Evolutionary conservation across 1,284 basidiomycete genomes (phyloP), one percentile per base, ranked within the genome.

Genomic region (Trichosporon sp.): DNA sequence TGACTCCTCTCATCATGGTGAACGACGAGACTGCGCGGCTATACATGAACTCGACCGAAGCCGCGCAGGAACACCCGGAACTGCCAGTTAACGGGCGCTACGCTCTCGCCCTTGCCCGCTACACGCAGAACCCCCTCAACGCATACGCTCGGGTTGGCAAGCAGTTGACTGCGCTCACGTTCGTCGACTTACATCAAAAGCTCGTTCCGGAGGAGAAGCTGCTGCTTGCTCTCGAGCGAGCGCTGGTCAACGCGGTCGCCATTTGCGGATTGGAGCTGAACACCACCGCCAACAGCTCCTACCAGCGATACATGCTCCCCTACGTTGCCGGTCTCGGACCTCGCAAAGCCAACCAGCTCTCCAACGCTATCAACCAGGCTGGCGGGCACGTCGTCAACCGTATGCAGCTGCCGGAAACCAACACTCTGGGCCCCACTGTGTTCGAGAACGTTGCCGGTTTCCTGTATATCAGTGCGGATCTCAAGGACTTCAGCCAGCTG

Each of bases 211-310:
- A 86, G 72, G 96, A 97, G 76, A 95, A 95, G 78, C 85, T 99
- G 25, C 83, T 93, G 66, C 83, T 86, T 15, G 89, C 91, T 9
- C 87, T 98, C 34, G 97, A 99, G 82, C 89, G 93, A 44, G 90
- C 89, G 53, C 84, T 99, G 51, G 92, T 97, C 66, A 94, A 98
- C 77, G 86, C 92, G 21, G 91, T 93, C 71, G 98, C 95, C 84
- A 90, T 89, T 76, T 90, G 95, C 72, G 97, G 97, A 27, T 93
- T 99, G 58, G 95, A 98, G 79, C 92, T 99, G 84, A 98, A 99
- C 80, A 90, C 90, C 32, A 92, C 93, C 34, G 89, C 94, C 31
- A 89, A 89, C 1, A 92, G 97, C 81, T 80, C 89, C 1, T 98
- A 98, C 81, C 92, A 95, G 76, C 90, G 92, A 74, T 87, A 90